Base-by-base conservation (phyloP, 345 rosid species). In the Gossypium turneri region DNA sequence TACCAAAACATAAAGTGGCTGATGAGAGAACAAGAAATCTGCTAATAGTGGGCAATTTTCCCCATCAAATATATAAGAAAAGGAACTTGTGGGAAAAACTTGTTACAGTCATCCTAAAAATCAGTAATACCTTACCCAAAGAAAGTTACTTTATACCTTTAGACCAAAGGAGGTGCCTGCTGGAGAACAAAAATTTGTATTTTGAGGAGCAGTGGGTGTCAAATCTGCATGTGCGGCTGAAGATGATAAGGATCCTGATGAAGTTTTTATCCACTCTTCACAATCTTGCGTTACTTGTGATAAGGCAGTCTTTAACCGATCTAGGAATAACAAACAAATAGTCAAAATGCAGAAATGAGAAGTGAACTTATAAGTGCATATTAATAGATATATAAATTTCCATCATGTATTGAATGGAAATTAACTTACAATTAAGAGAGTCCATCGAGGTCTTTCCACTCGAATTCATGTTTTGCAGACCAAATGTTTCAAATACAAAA, bases 221-320 rank as follows among this genome's bases (percentile, higher is more conserved):
- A 95, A 79, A 73, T 96, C 98, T 66, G 84, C 82, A 70, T 82
- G 85, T 57, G 82, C 81, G 12, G 89, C 82, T 73, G 91, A 86
- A 73, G 92, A 82, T 12, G 84, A 77, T 69, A 78, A 77, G 38
- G 96, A 68, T 73, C 80, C 77, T 67, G 66, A 56, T 65, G 83
- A 91, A 53, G 91, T 88, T 76, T 90, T 96, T 76, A 92, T 86
- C 98, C 97, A 93, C 84, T 86, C 97, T 53, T 93, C 99, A 84
- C 97, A 89, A 78, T 93, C 98, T 82, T 93, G 99, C 67, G 94
- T 75, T 80, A 96, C 85, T 87, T 88, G 86, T 76, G 91, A 84
- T 82, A 96, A 78, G 65, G 97, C 89, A 45, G 81, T 76, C 91
- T 86, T 96, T 88, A 96, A 84, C 73, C 92, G 90, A 85, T 91